These are phyloP conservation scores for Chlamydomonas sp. DNA, from an alignment of 139 green algal species.

Conservation along the genomic window DNA sequence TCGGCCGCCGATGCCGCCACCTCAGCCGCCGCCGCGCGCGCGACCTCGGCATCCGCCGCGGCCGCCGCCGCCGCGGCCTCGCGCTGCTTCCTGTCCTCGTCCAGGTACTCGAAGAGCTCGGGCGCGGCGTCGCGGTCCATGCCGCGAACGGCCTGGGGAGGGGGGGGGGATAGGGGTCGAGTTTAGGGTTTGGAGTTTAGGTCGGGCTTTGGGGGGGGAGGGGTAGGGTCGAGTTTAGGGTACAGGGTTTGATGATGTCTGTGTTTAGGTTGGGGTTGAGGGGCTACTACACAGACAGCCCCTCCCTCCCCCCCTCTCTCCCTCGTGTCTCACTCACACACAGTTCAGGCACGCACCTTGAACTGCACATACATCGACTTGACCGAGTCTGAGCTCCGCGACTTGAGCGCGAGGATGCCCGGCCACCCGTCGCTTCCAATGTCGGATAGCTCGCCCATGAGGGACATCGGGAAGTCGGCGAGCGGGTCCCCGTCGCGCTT, in stretches of 20 bases:
- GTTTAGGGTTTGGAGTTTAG: too few species aligned
- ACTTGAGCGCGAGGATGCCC: slow-evolving; percentile 33
- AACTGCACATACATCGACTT: neutral
- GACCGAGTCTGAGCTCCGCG: slow-evolving; percentile 24
- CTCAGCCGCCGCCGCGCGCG: too few species aligned
- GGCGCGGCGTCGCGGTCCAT: slow-evolving; percentile 33
- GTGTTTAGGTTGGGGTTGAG: too few species aligned
- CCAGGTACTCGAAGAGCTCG: slow-evolving; percentile 46
- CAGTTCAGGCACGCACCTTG: neutral
- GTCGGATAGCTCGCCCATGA: slow-evolving; percentile 26
- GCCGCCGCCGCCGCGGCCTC: neutral
- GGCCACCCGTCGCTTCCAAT: slow-evolving; percentile 35
- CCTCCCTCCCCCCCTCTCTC: too few species aligned
- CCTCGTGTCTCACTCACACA: too few species aligned
- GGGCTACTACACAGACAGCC: too few species aligned
- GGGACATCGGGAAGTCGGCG: slow-evolving; percentile 27
- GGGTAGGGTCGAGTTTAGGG: too few species aligned
- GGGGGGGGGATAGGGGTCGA: too few species aligned
- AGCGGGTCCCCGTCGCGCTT: slow-evolving; percentile 21
- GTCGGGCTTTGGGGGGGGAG: too few species aligned
- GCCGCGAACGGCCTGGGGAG: slow-evolving; percentile 21
- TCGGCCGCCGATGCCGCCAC: too few species aligned
- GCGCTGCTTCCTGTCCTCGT: slow-evolving; percentile 13
- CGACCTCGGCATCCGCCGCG: too few species aligned
- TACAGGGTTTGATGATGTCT: too few species aligned